Conservation (phyloP, 2,329 filamentous ascomycete species). For the Boeremia lycopersici region DNA sequence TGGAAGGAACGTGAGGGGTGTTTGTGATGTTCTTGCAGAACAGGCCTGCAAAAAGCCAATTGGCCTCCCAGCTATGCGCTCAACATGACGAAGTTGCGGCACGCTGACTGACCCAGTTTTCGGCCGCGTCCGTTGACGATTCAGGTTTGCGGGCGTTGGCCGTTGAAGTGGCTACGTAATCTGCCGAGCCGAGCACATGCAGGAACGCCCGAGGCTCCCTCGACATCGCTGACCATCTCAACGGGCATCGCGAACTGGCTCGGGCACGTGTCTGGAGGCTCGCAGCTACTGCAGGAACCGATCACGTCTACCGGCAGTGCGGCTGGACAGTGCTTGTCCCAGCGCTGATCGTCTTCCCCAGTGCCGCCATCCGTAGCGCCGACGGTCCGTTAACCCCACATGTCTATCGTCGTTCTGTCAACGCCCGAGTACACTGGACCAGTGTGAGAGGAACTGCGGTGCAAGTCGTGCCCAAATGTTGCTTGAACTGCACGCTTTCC, state of each 20-base stretch:
- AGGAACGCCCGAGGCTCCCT: conserved; percentile 7
- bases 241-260: not conserved
- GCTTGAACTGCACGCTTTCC: no score
- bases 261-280: not conserved
- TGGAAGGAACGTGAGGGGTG: not conserved
- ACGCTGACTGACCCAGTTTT: conserved; percentile 3
- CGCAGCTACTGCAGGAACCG: conserved; percentile 4
- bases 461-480: no score
- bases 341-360: not conserved
- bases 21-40: conserved; percentile 1
- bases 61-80: conserved; percentile 25
- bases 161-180: conserved; percentile 9
- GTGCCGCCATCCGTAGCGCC: conserved; percentile 5
- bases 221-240: not conserved
- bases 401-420: not conserved
- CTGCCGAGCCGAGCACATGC: conserved; percentile 9
- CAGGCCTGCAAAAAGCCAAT: conserved; percentile 18
- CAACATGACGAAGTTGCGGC: conserved; percentile 33
- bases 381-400: not conserved
- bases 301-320: not conserved
- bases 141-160: conserved; percentile 7
- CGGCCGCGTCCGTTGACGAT: conserved; percentile 3
- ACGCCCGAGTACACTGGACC: not conserved
- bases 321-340: conserved; percentile 9
- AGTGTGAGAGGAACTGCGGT: no score